A percentile compares a stretch with the other conserved stretches of the same genome.
These are phyloP conservation scores for Pythium oligandrum DNA, from an alignment of 352 stramenopile genomes.

Conservation along the genomic window DNA sequence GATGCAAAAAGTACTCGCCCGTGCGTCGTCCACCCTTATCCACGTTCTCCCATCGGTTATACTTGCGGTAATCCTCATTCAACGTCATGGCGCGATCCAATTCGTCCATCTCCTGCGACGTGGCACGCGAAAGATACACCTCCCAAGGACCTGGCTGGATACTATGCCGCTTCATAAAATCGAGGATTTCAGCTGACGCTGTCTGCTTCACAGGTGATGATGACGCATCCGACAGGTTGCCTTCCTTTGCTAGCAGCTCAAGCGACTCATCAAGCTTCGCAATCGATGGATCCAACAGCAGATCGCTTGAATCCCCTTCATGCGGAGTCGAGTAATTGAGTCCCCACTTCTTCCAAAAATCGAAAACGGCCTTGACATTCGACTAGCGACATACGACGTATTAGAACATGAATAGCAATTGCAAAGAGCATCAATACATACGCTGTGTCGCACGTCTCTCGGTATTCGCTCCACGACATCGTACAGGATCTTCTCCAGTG, in stretches of 20 bases:
- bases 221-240: conserved; percentile 49
- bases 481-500: conserved; percentile 66
- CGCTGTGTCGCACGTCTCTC: conserved; percentile 51
- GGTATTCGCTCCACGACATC: conserved; percentile 56
- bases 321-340: conserved; percentile 52
- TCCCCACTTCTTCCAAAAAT: conserved; percentile 83
- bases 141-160: conserved; percentile 80
- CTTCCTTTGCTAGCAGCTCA: conserved; percentile 57
- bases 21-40: conserved; percentile 63
- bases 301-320: conserved; percentile 23
- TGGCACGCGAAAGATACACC: conserved; percentile 67
- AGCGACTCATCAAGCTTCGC: conserved; percentile 54
- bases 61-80: conserved; percentile 75
- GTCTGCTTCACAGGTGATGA: conserved; percentile 64
- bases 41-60: conserved; percentile 66
- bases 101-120: conserved; percentile 62
- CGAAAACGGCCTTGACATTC: conserved; percentile 70
- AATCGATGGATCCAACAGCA: conserved; percentile 37
- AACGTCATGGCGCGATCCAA: conserved; percentile 57
- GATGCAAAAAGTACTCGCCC: conserved; percentile 79
- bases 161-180: conserved; percentile 74
- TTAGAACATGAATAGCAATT: too few relatives aligned
- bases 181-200: conserved; percentile 54
- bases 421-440: conserved; percentile 25
- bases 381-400: conserved; percentile 21